Base-by-base conservation (phyloP, 2,329 filamentous ascomycete genomes). In the Phoma sp. region DNA sequence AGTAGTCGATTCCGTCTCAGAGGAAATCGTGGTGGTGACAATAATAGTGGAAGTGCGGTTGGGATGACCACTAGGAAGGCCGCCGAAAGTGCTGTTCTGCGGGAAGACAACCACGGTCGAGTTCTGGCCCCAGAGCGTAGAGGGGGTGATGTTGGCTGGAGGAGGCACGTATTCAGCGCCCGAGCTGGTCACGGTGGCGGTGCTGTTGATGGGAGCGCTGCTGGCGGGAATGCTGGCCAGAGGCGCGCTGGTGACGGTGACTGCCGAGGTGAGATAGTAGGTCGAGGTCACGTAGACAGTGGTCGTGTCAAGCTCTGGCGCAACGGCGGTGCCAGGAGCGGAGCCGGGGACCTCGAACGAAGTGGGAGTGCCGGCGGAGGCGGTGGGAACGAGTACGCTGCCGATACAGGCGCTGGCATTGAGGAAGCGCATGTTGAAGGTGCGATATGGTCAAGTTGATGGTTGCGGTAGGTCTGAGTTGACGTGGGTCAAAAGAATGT, bases 41-140 rank as follows among this genome's bases (percentile, higher is more conserved):
- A 39, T 7, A 29, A 48, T 29, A 18, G 30, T 47, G 2, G 29
- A 17, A 1, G 42, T 53, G 30, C n/a, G 3, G 37, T 42, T 47
- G 42, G 30, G 28, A 15, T 15, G 10, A 5, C 46, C 30, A 3
- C 42, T 53, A 6, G 42, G 30, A n/a, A 37, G 15, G 10, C 20
- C 49, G n/a, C 36, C 1, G 10, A 30, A 30, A 12, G 49, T 53
- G 42, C 42, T 47, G 49, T 53, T 53, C 42, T 53, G 49, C 7
- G 42, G 37, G 42, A 30, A 53, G 42, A 53, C 17, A 25, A 53
- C 37, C 2, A 36, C 21, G 21, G 42, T 47, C 10, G 42, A 40
- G 49, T n/a, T 47, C 15, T 18, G 20, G n/a, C 42, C 49, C 49
- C 49, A 53, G 17, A 53, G 42, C 2, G 42, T 53, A 23, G 36